These are phyloP conservation scores for Talaromyces marneffei DNA, from an alignment of 2,329 filamentous ascomycete genomes.

Conservation along the genomic window DNA sequence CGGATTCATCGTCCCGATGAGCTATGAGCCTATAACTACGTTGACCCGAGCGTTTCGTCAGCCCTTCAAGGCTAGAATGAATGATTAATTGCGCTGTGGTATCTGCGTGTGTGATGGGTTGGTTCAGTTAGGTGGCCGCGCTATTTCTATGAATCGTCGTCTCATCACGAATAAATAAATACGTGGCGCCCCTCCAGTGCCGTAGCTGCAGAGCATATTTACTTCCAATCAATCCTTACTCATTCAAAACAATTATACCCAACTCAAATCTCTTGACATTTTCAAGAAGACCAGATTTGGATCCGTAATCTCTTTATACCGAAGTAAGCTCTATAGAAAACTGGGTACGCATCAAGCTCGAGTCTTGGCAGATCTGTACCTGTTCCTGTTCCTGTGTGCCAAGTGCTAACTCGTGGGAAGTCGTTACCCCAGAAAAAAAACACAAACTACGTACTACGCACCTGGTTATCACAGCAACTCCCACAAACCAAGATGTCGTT, in stretches of 20 bases:
- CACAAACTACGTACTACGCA: too few relatives aligned
- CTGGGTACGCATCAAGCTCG: not conserved
- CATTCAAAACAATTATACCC: not conserved
- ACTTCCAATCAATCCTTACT: not conserved
- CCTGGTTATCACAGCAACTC: conserved; percentile 16
- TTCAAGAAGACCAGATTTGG: too few relatives aligned
- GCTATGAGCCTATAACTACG: not conserved
- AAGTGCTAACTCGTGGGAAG: not conserved
- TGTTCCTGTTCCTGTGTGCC: too few relatives aligned
- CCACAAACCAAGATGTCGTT: conserved; percentile 36
- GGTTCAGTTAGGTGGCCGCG: too few relatives aligned
- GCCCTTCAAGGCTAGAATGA: not conserved
- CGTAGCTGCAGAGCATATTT: not conserved
- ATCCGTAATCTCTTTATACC: too few relatives aligned
- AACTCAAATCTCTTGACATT: too few relatives aligned
- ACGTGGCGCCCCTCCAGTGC: not conserved
- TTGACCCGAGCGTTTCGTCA: not conserved
- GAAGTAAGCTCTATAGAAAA: too few relatives aligned
- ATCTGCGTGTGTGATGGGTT: not conserved
- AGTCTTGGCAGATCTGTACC: not conserved
- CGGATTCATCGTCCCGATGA: not conserved
- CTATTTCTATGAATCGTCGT: too few relatives aligned
- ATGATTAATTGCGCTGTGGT: not conserved
- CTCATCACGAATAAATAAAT: conserved; percentile 3
- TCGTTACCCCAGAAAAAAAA: not conserved